Conservation (phyloP, 768 basidiomycete species). For the Brasilioporus rufonigricans region DNA sequence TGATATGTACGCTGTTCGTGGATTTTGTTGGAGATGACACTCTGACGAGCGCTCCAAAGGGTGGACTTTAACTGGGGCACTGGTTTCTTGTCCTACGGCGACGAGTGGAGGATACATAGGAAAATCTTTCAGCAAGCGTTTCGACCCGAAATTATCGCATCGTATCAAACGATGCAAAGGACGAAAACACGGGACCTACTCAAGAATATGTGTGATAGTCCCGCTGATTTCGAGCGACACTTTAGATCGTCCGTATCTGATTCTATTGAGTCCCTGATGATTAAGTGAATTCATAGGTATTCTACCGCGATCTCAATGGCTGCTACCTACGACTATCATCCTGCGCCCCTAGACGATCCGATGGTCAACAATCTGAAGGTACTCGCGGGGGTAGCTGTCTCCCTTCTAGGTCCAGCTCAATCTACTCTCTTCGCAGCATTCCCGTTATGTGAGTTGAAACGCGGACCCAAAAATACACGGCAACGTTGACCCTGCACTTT, state of each 20-base stretch:
- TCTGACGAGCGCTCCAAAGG: background rate
- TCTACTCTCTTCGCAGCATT: slow-evolving; percentile 4
- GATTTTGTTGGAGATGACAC: background rate
- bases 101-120: slow-evolving; percentile 5
- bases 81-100: slow-evolving; percentile 2
- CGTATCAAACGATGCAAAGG: background rate
- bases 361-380: slow-evolving; percentile 7
- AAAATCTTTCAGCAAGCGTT: slow-evolving; percentile 4
- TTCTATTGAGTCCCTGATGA: background rate
- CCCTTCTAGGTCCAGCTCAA: background rate
- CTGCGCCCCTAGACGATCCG: slow-evolving; percentile 5
- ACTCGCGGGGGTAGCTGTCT: background rate
- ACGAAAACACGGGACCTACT: slow-evolving; percentile 2
- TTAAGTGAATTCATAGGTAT: background rate
- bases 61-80: slow-evolving; percentile 7
- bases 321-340: slow-evolving; percentile 10
- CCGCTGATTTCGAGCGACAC: slow-evolving; percentile 3
- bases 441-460: slow-evolving; percentile 4
- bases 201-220: slow-evolving; percentile 1
- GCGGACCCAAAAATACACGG: too few species aligned
- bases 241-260: slow-evolving; percentile 6
- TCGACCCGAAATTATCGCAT: background rate
- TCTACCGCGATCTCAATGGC: slow-evolving; percentile 12
- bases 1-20: background rate
- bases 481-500: background rate